Evolutionary conservation across 352 stramenopile genomes (phyloP).

Genomic region (Globisporangium polare): DNA sequence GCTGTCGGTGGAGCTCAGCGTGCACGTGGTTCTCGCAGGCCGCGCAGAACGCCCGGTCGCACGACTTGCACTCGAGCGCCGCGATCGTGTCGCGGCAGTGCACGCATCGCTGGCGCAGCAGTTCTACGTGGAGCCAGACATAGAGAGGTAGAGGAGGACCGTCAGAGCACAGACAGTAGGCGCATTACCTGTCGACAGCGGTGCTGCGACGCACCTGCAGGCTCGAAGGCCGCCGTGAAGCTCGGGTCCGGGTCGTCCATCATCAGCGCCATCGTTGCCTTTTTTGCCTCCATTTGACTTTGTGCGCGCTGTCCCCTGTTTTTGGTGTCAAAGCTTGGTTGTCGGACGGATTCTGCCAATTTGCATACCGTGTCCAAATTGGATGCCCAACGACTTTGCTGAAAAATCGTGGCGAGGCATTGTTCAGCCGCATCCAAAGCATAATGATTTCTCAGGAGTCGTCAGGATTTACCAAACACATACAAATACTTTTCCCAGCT

Average conservation of each 20-base stretch:
- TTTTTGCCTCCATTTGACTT: too few species aligned
- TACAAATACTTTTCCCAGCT: too few species aligned
- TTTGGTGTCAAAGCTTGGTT: too few species aligned
- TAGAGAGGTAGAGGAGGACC: neutral
- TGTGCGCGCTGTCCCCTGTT: too few species aligned
- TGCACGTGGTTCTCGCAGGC: conserved; percentile 44
- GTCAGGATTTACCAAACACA: too few species aligned
- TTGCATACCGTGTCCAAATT: too few species aligned
- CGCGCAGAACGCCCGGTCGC: conserved; percentile 38
- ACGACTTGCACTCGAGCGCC: conserved; percentile 40
- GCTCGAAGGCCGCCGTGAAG: conserved; percentile 33
- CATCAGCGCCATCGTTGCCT: conserved; percentile 18
- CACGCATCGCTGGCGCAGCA: conserved; percentile 40
- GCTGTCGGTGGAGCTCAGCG: conserved; percentile 20
- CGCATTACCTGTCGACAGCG: neutral
- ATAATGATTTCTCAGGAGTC: too few species aligned
- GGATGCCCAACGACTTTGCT: too few species aligned
- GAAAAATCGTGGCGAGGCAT: too few species aligned
- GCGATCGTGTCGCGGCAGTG: conserved; percentile 35
- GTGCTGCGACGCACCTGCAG: conserved; percentile 21
- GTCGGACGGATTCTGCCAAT: too few species aligned
- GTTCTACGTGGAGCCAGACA: conserved; percentile 19
- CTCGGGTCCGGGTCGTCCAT: conserved; percentile 35
- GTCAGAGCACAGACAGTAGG: too few species aligned
- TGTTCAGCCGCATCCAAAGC: too few species aligned